Evolutionary conservation across 805 yeast genomes (phyloP).

Genomic region (Wickerhamiella azymoides): DNA sequence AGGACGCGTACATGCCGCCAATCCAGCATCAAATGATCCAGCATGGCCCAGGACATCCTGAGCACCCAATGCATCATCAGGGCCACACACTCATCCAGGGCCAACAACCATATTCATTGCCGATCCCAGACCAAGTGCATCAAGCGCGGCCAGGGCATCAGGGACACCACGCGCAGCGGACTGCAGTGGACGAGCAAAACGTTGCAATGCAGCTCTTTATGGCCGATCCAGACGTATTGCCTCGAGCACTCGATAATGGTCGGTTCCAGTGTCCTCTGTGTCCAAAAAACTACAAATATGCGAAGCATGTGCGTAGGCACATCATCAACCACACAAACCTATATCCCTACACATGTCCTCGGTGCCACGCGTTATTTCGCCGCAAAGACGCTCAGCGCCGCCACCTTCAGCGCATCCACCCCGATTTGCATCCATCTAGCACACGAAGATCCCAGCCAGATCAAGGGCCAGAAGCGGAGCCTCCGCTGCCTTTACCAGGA

Average conservation of each 20-base stretch:
- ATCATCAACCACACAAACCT: conserved; percentile 13
- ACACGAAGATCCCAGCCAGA: background rate
- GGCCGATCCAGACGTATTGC: conserved; percentile 6
- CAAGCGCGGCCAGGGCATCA: no score
- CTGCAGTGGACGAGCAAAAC: conserved; percentile 4
- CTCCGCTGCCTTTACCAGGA: background rate
- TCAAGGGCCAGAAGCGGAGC: background rate
- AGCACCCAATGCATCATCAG: background rate
- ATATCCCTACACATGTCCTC: conserved; percentile 11
- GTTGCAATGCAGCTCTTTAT: conserved; percentile 8
- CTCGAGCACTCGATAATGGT: conserved; percentile 10
- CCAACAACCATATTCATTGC: background rate
- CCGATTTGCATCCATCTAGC: conserved; percentile 1
- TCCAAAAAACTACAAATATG: conserved; percentile 14
- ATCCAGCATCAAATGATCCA: background rate
- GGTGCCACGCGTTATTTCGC: conserved; percentile 12
- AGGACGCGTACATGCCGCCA: no score
- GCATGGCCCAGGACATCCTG: background rate
- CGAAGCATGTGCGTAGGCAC: conserved; percentile 17
- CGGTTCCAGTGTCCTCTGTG: conserved; percentile 15
- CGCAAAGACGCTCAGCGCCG: conserved; percentile 16
- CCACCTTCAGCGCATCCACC: conserved; percentile 9
- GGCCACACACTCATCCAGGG: background rate
- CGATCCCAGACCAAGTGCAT: background rate
- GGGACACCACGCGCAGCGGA: background rate